Evolutionary conservation across 1,139 yeast species (phyloP), one percentile per base, ranked within the genome.

Genomic region (Kodamaea fungicola): DNA sequence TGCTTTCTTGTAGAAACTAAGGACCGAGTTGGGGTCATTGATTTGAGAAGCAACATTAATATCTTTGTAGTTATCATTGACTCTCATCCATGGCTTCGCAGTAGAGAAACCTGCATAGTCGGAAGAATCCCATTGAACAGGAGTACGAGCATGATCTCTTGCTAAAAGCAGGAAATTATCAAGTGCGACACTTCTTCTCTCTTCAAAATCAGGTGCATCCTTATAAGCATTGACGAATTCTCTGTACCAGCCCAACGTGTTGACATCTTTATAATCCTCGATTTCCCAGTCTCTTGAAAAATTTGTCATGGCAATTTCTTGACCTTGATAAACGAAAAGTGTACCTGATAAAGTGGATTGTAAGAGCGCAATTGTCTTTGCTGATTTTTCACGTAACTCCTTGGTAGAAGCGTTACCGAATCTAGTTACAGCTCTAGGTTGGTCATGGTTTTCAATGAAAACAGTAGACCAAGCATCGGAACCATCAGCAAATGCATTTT

Each of bases 391-490:
- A 27, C 60, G 48, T 43, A 53, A 60, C 38, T 64, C 55, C 21
- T 62, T 60, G 26, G 65, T 50, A 23, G 66, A 51, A 37, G 62
- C 67, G 49, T 70, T 64, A 33, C 76, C 80, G 46, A 76, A 76
- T 45, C 81, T 62, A n/a, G 78, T 58, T 22, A 76, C 66, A 16
- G 71, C 61, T 46, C 82, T 63, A 6, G 82, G 73, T 44, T 73
- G 79, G 54, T 78, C 83, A 49, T 78, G 83, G 50, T 77, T 78
- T 54, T 78, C 83, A 39, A 69, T 53, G 54, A 71, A 76, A 5
- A 64, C 69, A 19, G 82, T 70, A n/a, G 75, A 59, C 83, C 83
- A 77, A n/a, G 77, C 78, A 50, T 74, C 81, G 3, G 74, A 66
- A 6, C 70, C 71, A 37, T 70, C 66, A 38, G 66, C 61, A 46